These are phyloP conservation scores for Pleurotus ostreatus DNA, from an alignment of 768 basidiomycete genomes.

Conservation along the genomic window DNA sequence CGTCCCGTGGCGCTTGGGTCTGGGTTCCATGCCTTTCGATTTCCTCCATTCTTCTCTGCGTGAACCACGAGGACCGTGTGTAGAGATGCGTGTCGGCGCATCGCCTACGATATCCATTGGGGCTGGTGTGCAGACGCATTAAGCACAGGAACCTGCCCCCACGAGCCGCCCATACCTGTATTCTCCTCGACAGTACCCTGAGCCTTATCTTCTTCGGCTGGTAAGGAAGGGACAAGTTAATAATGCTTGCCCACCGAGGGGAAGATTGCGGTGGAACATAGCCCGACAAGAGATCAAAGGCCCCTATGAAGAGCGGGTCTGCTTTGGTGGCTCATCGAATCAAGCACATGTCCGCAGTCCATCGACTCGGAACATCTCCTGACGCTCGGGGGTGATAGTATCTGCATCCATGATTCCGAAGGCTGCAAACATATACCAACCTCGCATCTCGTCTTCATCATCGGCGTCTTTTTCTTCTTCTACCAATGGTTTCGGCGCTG, in stretches of 20 bases:
- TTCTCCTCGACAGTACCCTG: constrained; percentile 4
- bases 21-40: constrained; percentile 67
- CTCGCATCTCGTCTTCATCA: constrained; percentile 39
- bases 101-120: constrained; percentile 54
- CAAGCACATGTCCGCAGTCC: constrained; percentile 3
- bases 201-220: constrained; percentile 5
- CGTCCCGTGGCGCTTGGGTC: constrained; percentile 48
- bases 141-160: constrained; percentile 11
- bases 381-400: constrained; percentile 48
- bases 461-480: constrained; percentile 25
- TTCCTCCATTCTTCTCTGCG: constrained; percentile 79
- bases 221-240: constrained; percentile 2
- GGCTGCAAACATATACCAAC: constrained; percentile 62
- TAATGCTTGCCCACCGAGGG: background rate
- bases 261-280: background rate
- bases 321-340: background rate
- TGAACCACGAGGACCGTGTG: constrained; percentile 75
- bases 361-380: constrained; percentile 30
- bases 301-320: background rate
- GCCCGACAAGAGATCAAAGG: no score
- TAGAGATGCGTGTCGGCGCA: constrained; percentile 51
- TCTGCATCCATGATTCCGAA: constrained; percentile 56
- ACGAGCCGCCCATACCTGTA: background rate
- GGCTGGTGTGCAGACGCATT: constrained; percentile 27
- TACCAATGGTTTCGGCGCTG: constrained; percentile 34